Conservation (phyloP, 2,329 filamentous ascomycete species). For the Aureobasidium musti region DNA sequence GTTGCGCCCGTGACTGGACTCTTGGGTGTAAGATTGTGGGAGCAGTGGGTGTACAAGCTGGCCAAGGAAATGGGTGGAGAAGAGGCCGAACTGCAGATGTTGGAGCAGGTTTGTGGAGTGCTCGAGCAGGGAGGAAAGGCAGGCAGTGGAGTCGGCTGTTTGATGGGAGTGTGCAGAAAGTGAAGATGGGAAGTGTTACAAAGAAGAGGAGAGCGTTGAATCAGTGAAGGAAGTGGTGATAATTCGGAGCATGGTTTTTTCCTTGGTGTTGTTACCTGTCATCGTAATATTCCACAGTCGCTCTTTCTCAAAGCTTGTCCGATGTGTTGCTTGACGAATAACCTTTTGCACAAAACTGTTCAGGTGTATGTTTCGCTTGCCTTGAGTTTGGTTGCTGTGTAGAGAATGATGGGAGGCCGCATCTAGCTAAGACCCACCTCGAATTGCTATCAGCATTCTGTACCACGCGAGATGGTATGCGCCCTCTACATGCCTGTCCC, state of each 20-base stretch:
- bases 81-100: slow-evolving; percentile 57
- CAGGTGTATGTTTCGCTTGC: neutral
- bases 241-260: neutral
- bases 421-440: too few species aligned
- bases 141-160: slow-evolving; percentile 60
- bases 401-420: too few species aligned
- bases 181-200: neutral
- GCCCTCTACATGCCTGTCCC: too few species aligned
- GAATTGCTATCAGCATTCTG: too few species aligned
- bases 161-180: slow-evolving; percentile 54
- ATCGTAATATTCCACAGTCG: slow-evolving; percentile 10
- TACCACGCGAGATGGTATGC: too few species aligned
- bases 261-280: neutral
- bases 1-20: slow-evolving; percentile 68
- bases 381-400: neutral
- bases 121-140: slow-evolving; percentile 62
- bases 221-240: neutral
- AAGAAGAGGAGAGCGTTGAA: neutral
- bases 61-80: slow-evolving; percentile 73
- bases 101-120: slow-evolving; percentile 59
- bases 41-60: slow-evolving; percentile 89
- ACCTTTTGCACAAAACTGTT: neutral
- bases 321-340: neutral
- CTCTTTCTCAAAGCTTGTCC: neutral
- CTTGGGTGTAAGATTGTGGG: slow-evolving; percentile 88